These are phyloP conservation scores for Mortierella sp. DNA, from an alignment of 371 early-diverging fungal species.

Conservation along the genomic window DNA sequence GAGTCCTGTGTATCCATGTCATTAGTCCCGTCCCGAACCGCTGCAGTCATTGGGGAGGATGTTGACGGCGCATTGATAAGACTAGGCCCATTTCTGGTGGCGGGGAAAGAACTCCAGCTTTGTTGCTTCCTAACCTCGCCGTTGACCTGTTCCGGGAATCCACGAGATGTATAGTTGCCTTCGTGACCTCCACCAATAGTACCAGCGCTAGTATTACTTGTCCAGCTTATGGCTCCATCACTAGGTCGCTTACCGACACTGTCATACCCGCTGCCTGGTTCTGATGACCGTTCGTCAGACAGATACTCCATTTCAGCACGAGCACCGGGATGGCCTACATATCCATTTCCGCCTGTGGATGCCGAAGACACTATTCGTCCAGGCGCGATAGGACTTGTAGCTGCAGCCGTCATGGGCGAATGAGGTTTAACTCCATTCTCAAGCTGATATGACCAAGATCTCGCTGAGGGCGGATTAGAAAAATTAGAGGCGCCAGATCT, in stretches of 20 bases:
- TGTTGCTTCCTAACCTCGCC: constrained; percentile 23
- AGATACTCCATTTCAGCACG: constrained; percentile 30
- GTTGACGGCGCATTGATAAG: background rate
- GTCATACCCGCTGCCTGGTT: constrained; percentile 10
- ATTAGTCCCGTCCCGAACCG: background rate
- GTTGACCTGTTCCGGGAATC: background rate
- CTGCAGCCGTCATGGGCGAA: constrained; percentile 1
- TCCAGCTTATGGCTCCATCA: constrained; percentile 33
- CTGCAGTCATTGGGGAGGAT: background rate
- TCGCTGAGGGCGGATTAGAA: constrained; percentile 6
- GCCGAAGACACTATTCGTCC: constrained; percentile 32
- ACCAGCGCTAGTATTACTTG: background rate
- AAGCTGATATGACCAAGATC: constrained; percentile 14
- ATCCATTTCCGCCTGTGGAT: background rate
- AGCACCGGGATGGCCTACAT: background rate
- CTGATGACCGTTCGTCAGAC: constrained; percentile 24
- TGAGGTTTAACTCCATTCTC: constrained; percentile 10
- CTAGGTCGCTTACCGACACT: constrained; percentile 22
- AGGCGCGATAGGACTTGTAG: background rate
- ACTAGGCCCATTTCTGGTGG: constrained; percentile 8
- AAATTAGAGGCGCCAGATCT: background rate
- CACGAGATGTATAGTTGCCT: background rate
- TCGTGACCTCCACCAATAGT: background rate
- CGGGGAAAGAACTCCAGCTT: constrained; percentile 28
- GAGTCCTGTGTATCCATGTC: constrained; percentile 48